A percentile compares a stretch with the other conserved stretches of the same genome.
These are phyloP conservation scores for Botrytis deweyae DNA, from an alignment of 2,329 filamentous ascomycete species.

Conservation along the genomic window DNA sequence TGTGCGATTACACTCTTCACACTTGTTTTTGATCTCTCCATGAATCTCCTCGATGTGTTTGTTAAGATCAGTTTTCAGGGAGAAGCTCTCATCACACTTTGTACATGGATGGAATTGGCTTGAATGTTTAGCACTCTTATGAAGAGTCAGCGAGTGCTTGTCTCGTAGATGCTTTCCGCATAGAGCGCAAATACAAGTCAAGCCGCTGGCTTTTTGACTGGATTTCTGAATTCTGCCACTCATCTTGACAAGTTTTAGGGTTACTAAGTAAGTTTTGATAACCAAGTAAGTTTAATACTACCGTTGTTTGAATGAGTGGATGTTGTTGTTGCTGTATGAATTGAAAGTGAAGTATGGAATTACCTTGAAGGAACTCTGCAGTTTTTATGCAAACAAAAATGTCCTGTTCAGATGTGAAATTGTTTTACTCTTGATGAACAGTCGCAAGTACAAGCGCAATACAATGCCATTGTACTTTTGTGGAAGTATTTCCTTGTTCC, in stretches of 20 bases:
- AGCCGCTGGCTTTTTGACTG: background rate
- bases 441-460: too few relatives aligned
- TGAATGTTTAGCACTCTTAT: background rate
- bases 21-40: background rate
- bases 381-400: background rate
- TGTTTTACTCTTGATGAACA: background rate
- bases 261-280: background rate
- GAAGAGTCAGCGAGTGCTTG: background rate
- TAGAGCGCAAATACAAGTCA: background rate
- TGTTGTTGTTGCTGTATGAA: background rate
- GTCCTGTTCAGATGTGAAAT: background rate
- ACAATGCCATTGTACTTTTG: background rate
- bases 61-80: accelerated
- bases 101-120: background rate
- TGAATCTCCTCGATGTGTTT: background rate
- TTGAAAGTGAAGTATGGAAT: background rate
- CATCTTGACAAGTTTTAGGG: background rate
- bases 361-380: too few relatives aligned
- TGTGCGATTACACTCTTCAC: background rate
- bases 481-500: background rate
- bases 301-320: background rate
- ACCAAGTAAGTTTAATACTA: background rate
- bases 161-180: background rate
- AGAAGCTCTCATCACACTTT: background rate
- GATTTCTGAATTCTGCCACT: background rate